Conservation (phyloP, 495 filamentous ascomycete species). For the Amphirosellinia nigrospora region DNA sequence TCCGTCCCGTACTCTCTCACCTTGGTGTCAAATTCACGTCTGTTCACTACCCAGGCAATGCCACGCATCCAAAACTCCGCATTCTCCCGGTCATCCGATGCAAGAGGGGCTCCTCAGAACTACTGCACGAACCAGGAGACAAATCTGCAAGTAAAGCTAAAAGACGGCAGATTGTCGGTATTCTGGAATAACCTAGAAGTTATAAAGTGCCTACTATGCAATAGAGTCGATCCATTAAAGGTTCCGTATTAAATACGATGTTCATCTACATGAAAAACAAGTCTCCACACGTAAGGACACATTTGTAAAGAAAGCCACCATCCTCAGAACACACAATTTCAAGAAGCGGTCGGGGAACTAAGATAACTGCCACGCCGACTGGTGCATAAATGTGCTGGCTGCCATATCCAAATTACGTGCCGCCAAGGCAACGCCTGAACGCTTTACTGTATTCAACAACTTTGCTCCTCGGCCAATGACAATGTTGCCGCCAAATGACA, state of each 20-base stretch:
- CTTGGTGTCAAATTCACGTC: slow-evolving; percentile 13
- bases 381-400: slow-evolving; percentile 11
- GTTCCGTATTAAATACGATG: neutral
- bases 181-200: slow-evolving; percentile 14
- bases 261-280: neutral
- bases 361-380: neutral
- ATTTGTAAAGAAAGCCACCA: neutral
- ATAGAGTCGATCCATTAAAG: neutral
- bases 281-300: neutral
- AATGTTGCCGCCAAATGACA: slow-evolving; percentile 3
- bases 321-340: neutral
- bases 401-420: slow-evolving; percentile 16
- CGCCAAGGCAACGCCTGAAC: slow-evolving; percentile 11
- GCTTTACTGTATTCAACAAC: neutral
- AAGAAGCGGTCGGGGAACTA: slow-evolving; percentile 8
- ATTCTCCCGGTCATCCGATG: slow-evolving; percentile 23
- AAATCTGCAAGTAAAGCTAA: neutral
- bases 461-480: slow-evolving; percentile 9
- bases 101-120: neutral
- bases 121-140: slow-evolving; percentile 15
- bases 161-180: neutral
- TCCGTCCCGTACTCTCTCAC: slow-evolving; percentile 19
- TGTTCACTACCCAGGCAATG: slow-evolving; percentile 10
- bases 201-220: neutral
- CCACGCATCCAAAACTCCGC: slow-evolving; percentile 19